These are phyloP conservation scores for Abelmoschus esculentus DNA, from an alignment of 345 rosid species.

Conservation along the genomic window DNA sequence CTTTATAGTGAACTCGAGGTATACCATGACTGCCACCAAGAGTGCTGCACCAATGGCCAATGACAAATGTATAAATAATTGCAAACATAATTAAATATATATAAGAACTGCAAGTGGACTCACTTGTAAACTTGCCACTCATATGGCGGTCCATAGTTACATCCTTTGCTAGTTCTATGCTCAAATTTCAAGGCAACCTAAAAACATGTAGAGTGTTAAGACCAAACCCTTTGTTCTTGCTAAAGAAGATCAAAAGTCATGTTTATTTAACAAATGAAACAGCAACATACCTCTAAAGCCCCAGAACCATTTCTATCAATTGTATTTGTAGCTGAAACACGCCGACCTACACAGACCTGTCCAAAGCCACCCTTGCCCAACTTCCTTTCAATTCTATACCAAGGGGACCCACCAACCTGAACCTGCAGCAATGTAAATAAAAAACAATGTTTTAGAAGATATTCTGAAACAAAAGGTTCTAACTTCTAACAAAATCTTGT, in stretches of 20 bases:
- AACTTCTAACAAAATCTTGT: neutral
- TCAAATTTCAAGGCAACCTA: constrained; percentile 61
- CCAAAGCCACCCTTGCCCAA: constrained; percentile 91
- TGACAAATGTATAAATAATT: neutral
- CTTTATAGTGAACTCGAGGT: constrained; percentile 70
- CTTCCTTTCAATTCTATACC: constrained; percentile 56
- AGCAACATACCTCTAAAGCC: constrained; percentile 49
- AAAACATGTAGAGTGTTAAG: constrained; percentile 7
- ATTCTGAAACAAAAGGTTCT: neutral
- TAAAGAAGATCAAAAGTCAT: neutral
- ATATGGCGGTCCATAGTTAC: constrained; percentile 48
- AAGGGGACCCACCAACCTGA: constrained; percentile 64
- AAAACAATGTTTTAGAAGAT: neutral
- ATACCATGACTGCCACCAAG: constrained; percentile 81
- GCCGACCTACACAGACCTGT: constrained; percentile 78
- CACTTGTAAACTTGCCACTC: constrained; percentile 58
- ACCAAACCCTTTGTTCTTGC: neutral
- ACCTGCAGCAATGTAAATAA: constrained; percentile 32
- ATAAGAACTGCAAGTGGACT: neutral
- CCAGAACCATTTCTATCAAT: constrained; percentile 52
- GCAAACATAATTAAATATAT: neutral
- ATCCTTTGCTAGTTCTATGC: constrained; percentile 55
- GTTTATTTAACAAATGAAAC: constrained; percentile 1
- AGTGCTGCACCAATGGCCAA: constrained; percentile 28
- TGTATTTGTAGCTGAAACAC: constrained; percentile 34